These are phyloP conservation scores for Mucor saturninus DNA, from an alignment of 371 early-diverging fungal species.

Conservation along the genomic window DNA sequence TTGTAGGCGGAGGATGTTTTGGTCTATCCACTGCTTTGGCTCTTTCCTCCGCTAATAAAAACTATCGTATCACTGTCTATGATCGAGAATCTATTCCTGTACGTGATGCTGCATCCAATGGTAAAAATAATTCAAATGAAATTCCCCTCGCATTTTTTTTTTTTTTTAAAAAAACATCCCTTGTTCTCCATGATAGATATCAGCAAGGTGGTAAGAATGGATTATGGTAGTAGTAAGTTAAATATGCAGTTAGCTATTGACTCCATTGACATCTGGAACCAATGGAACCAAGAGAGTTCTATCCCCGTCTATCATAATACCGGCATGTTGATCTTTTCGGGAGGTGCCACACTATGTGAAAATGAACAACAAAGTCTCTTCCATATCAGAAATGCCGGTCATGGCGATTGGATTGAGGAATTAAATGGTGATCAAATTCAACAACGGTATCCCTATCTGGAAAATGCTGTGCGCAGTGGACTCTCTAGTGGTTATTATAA, in stretches of 20 bases:
- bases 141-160: not conserved
- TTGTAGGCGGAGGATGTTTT: conserved; percentile 61
- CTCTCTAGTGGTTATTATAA: conserved; percentile 39
- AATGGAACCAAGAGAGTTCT: conserved; percentile 57
- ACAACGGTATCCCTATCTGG: conserved; percentile 38
- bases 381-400: conserved; percentile 44
- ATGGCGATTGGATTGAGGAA: conserved; percentile 40
- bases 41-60: conserved; percentile 31
- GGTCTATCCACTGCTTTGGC: conserved; percentile 57
- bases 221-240: conserved; percentile 48
- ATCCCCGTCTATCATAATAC: conserved; percentile 46
- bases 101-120: conserved; percentile 49
- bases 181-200: conserved; percentile 36
- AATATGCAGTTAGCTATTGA: conserved; percentile 48
- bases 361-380: conserved; percentile 39
- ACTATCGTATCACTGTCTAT: conserved; percentile 43
- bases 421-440: conserved; percentile 27
- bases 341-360: conserved; percentile 29
- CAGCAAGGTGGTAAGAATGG: conserved; percentile 55
- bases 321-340: conserved; percentile 46
- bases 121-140: conserved; percentile 19
- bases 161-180: not conserved
- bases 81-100: conserved; percentile 51
- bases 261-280: conserved; percentile 49
- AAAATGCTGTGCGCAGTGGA: conserved; percentile 36